Conservation (phyloP, 1,284 basidiomycete species). For the Ganoderma boninense region DNA sequence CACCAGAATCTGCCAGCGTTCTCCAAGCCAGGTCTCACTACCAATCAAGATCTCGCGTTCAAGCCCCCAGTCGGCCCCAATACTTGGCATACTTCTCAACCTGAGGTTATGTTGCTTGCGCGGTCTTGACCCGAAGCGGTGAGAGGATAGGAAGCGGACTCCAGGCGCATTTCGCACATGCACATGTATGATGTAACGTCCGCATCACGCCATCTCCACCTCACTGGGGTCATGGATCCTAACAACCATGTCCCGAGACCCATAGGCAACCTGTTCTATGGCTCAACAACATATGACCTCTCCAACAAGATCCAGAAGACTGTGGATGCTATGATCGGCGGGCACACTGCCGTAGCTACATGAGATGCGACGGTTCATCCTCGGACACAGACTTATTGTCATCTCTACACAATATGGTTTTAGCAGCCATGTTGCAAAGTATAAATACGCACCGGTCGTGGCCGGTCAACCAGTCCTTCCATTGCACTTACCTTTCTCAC, state of each 20-base stretch:
- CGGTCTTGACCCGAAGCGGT: too few species aligned
- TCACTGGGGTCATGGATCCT: slow-evolving; percentile 12
- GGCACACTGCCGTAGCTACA: neutral
- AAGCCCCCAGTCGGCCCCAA: too few species aligned
- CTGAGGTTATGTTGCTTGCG: too few species aligned
- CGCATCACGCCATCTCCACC: neutral
- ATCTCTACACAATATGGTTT: neutral
- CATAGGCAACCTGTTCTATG: neutral
- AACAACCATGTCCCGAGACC: neutral
- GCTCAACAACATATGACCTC: neutral
- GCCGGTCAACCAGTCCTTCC: neutral
- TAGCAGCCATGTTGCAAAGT: neutral
- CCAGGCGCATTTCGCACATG: neutral
- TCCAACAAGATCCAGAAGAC: neutral
- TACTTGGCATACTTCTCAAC: too few species aligned
- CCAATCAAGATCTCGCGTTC: too few species aligned
- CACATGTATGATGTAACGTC: neutral
- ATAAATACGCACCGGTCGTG: neutral
- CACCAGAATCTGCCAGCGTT: too few species aligned
- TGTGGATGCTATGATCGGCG: neutral
- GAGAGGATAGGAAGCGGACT: neutral
- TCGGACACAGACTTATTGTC: neutral
- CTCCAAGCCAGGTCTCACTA: too few species aligned
- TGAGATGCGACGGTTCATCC: neutral
- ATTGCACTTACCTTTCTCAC: neutral